Evolutionary conservation across 768 basidiomycete species (phyloP).

Genomic region (Fistulinella prunicolor): DNA sequence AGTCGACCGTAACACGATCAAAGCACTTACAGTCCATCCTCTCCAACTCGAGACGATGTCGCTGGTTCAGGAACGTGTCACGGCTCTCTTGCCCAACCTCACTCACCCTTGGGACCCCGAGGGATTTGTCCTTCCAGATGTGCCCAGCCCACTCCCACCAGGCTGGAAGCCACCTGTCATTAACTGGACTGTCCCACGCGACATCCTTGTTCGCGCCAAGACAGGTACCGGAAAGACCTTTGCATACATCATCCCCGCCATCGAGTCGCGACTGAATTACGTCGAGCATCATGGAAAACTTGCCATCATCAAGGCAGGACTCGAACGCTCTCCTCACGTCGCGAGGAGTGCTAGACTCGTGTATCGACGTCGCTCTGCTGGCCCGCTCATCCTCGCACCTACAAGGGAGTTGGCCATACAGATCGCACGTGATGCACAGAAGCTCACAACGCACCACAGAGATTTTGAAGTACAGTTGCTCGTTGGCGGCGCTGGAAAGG

Average conservation of each 20-base stretch:
- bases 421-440: slow-evolving; percentile 80
- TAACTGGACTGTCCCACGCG: slow-evolving; percentile 38
- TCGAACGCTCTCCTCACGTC: slow-evolving; percentile 30
- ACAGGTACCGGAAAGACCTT: slow-evolving; percentile 91
- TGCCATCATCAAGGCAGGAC: slow-evolving; percentile 42
- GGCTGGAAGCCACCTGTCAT: neutral
- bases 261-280: slow-evolving; percentile 68
- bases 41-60: slow-evolving; percentile 74
- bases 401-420: slow-evolving; percentile 89
- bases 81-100: slow-evolving; percentile 71
- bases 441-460: slow-evolving; percentile 56
- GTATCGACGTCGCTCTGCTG: slow-evolving; percentile 51
- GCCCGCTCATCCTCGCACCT: slow-evolving; percentile 81
- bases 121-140: slow-evolving; percentile 8
- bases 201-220: slow-evolving; percentile 83
- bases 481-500: slow-evolving; percentile 72
- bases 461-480: slow-evolving; percentile 71
- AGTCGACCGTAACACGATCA: slow-evolving; percentile 43
- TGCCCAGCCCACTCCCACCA: neutral
- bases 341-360: slow-evolving; percentile 30
- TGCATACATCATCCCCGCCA: slow-evolving; percentile 83
- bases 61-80: slow-evolving; percentile 76
- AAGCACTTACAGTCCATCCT: slow-evolving; percentile 60
- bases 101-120: slow-evolving; percentile 48
- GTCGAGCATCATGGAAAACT: slow-evolving; percentile 46